Evolutionary conservation across 2,329 filamentous ascomycete genomes (phyloP).

Genomic region (Ceratocystis harringtonii): DNA sequence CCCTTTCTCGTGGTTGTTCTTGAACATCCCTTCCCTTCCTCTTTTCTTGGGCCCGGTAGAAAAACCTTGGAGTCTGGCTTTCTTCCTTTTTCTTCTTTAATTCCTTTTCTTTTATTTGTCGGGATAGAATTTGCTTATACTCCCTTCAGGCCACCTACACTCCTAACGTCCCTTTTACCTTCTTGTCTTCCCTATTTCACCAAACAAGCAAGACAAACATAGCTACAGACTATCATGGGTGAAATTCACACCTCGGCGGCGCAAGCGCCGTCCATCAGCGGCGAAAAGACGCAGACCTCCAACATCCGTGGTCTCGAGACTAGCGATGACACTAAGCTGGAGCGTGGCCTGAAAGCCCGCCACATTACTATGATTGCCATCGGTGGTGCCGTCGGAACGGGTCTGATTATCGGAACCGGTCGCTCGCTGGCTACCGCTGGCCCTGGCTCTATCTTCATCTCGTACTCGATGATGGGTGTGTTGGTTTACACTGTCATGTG

Average conservation of each 20-base stretch:
- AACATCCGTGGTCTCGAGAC: slow-evolving; percentile 36
- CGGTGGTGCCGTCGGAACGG: slow-evolving; percentile 59
- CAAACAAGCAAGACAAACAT: neutral
- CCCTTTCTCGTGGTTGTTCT: neutral
- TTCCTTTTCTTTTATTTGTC: too few relatives aligned
- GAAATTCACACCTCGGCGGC: slow-evolving; percentile 4
- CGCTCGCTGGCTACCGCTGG: slow-evolving; percentile 38
- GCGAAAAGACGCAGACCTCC: slow-evolving; percentile 8
- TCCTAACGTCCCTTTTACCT: neutral
- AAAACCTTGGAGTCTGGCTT: neutral
- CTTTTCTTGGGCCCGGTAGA: neutral
- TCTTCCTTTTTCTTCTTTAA: neutral
- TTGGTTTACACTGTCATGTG: slow-evolving; percentile 73
- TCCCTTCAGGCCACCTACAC: too few relatives aligned
- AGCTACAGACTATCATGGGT: neutral
- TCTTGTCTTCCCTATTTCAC: neutral
- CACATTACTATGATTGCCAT: slow-evolving; percentile 51
- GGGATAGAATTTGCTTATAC: neutral
- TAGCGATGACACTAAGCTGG: slow-evolving; percentile 32
- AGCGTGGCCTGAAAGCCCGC: slow-evolving; percentile 38
- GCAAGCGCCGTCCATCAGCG: slow-evolving; percentile 5
- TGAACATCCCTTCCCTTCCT: neutral
- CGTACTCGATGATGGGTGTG: slow-evolving; percentile 52
- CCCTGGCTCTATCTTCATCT: slow-evolving; percentile 55
- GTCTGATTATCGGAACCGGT: slow-evolving; percentile 56